Conservation (phyloP, 805 yeast genomes). For the Nadsonia fulvescens region DNA sequence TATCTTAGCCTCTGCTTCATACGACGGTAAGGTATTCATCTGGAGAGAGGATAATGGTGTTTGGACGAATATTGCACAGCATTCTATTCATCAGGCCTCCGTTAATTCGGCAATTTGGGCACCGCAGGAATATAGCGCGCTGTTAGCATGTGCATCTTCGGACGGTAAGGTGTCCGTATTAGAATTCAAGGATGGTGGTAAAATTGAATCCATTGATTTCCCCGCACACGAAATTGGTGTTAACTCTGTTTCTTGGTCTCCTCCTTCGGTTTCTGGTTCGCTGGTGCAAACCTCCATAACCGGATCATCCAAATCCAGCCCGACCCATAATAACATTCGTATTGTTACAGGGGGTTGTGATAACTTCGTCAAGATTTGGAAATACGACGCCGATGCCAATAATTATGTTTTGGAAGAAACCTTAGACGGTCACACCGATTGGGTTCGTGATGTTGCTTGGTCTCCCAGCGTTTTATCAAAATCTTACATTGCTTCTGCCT, state of each 20-base stretch:
- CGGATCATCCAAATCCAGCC: conserved; percentile 13
- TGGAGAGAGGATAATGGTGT: conserved; percentile 88
- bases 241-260: conserved; percentile 76
- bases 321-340: conserved; percentile 24
- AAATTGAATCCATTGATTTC: conserved; percentile 30
- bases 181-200: conserved; percentile 81
- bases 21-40: conserved; percentile 82
- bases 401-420: conserved; percentile 57
- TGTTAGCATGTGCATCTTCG: conserved; percentile 74
- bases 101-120: conserved; percentile 95
- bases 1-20: conserved; percentile 84
- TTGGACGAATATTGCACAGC: conserved; percentile 80
- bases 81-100: conserved; percentile 77
- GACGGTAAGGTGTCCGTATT: conserved; percentile 86
- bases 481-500: conserved; percentile 87
- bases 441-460: conserved; percentile 99
- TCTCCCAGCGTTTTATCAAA: conserved; percentile 77
- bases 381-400: conserved; percentile 33
- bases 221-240: conserved; percentile 88
- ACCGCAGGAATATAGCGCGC: conserved; percentile 91
- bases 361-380: conserved; percentile 85
- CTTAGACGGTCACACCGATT: conserved; percentile 82
- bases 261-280: conserved; percentile 13
- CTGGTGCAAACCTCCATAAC: conserved; percentile 12
- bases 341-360: conserved; percentile 93